Base-by-base conservation (phyloP, 495 filamentous ascomycete species). In the Aspergillus panamensis region DNA sequence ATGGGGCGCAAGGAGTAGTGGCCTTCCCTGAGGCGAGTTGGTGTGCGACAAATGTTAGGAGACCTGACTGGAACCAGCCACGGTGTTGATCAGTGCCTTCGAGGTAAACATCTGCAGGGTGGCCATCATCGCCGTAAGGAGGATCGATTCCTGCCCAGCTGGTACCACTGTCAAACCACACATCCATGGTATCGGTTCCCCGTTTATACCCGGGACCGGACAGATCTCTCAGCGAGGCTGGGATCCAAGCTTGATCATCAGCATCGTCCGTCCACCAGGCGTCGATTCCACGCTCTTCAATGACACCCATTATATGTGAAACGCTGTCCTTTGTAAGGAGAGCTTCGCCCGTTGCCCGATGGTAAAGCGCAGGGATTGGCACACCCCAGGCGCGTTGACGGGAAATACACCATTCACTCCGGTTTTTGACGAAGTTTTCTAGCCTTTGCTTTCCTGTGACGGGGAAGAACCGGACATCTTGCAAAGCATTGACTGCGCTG, bases 321-420 rank as follows among this genome's bases (percentile, higher is more conserved):
- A 99, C 87, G 53, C 84, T 90, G 21, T 89, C 84, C 33, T 85
- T 85, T 1, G 85, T 90, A 64, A 96, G 76, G 8, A 95, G 70
- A 8, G 89, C 90, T 42, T 87, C 81, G 3, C 85, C 84, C 12
- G 77, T 81, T 13, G 82, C 77, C 1, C 68, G 72, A 58, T 90
- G 81, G 66, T 95, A 97, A 6, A 99, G 74, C 17, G 90, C 90
- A 16, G 94, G 94, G 55, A 99, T 97, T 0, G 95, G 94, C 16
- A 97, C 88, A 62, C 94, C 94, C 94, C 94, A 99, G 8, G 89
- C 88, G 33, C 94, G 86, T 69, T 99, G 94, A 31, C 94, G 86
- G n/a, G 95, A 97, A 64, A 99, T 96, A 68, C 94, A 99, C 94
- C 94, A 99, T 69, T 97, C 93, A 60, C 82, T 95, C 32, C 94